Evolutionary conservation across 225 moss, liverwort and hornwort genomes (phyloP), one percentile per base, ranked within the genome.

Genomic region (Marchantia paleacea): DNA sequence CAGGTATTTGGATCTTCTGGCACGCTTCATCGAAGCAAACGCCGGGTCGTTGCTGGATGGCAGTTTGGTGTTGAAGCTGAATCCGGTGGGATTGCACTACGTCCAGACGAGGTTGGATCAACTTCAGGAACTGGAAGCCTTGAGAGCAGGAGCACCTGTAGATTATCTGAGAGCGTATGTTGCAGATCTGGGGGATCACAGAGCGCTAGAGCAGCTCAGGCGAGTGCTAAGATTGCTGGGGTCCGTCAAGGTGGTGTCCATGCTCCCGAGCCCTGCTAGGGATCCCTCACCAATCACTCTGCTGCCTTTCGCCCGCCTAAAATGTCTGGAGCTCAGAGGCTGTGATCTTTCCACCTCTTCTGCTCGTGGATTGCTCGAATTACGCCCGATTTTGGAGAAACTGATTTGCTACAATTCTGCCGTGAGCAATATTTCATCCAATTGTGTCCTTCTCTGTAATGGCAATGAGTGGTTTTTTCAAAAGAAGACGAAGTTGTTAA

Each of bases 111-210:
- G 99, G 61, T 83, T 99, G 83, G 99, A 99, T 72, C 92, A 95
- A 15, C 81, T 99, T 74, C 86, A 93, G 70, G 97, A 99, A 88
- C 90, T 99, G 57, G 97, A 99, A 84, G 87, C 88, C 78, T 82
- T 99, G 84, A 93, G 93, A 61, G 89, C 88, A 53, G 95, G 90
- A 4, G 97, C 97, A 4, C 97, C 97, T 0, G 97, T 99, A 50
- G 97, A 99, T 80, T 99, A 99, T 79, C 76, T 99, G 61, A 83
- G 97, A 69, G 97, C 97, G 2, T 99, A 99, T 72, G 88, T 99
- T 62, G 97, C 97, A 50, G 97, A 99, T 88, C 87, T 99, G 26
- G 97, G 97, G 51, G 97, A 99, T 69, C 92, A 99, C 69, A 86
- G 97, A 77, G 97, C 97, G 0, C 82, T 99, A 47, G 97, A 99